Base-by-base conservation (phyloP, 495 filamentous ascomycete species). In the Chlorociboria aeruginascens region DNA sequence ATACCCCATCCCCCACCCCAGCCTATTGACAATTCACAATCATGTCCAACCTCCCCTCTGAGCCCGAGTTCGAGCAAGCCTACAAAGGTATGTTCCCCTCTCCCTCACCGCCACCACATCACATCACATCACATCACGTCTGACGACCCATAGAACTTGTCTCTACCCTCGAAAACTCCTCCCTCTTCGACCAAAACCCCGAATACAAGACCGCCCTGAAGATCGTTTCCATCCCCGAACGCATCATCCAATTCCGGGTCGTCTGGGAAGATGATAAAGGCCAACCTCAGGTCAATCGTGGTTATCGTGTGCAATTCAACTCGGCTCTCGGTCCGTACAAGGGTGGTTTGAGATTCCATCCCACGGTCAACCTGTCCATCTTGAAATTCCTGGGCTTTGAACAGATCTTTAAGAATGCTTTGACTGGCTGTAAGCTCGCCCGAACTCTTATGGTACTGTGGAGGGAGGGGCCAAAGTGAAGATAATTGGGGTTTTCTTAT, bases 331-430 rank as follows among this genome's bases (percentile, higher is more conserved):
- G 92, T 44, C 92, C 92, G 32, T 98, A 95, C 82, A 98, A 98
- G 77, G 92, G 92, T 54, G 92, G 92, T 61, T 81, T 97, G 55
- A 76, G 92, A 48, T 90, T 98, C 73, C 92, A 98, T 65, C 92
- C 90, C 45, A 79, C 85, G 12, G 92, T 98, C 69, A 98, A 98
- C 73, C 75, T 98, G 50, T 93, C 86, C 55, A 89, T 98, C 62
- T 77, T 98, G 53, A 98, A 98, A 73, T 97, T 97, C 76, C 75
- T 98, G 58, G 92, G 90, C 46, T 96, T 97, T 65, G 92, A 98
- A 82, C 92, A 98, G 76, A 92, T 87, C 70, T 96, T 98, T 77
- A 98, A 98, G 82, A 98, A 98, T 89, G 92, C 92, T 53, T 72
- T 98, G 58, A 97, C 92, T 51, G 92, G 92, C 55, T 69, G 86